Evolutionary conservation across 1,284 basidiomycete genomes (phyloP).

Genomic region (Cutaneotrichosporon daszewskae): DNA sequence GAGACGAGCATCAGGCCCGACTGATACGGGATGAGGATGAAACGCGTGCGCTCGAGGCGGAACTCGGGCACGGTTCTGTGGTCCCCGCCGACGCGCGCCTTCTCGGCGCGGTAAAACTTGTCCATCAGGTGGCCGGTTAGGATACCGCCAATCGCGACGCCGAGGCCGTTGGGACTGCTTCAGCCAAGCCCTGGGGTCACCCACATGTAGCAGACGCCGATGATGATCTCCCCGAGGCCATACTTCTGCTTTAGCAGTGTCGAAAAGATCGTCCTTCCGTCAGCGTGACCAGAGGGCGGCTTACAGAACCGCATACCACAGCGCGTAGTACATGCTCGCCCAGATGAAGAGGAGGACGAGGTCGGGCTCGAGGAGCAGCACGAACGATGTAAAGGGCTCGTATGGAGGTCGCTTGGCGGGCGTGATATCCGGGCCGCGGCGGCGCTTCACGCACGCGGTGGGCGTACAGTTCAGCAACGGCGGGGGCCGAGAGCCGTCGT

Average conservation of each 20-base stretch:
- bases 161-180: constrained; percentile 32
- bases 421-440: constrained; percentile 5
- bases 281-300: constrained; percentile 5
- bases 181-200: constrained; percentile 3
- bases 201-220: constrained; percentile 38
- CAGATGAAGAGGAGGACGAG: constrained; percentile 30
- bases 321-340: constrained; percentile 31
- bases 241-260: constrained; percentile 32
- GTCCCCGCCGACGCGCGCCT: constrained; percentile 28
- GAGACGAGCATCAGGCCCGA: constrained; percentile 21
- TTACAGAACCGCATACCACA: constrained; percentile 35
- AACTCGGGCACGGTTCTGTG: constrained; percentile 27
- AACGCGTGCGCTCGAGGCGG: constrained; percentile 28
- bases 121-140: constrained; percentile 33
- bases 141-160: constrained; percentile 27
- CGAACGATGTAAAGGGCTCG: constrained; percentile 28
- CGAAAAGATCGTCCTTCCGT: constrained; percentile 36
- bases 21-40: constrained; percentile 25
- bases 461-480: constrained; percentile 32
- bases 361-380: constrained; percentile 32
- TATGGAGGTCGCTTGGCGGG: constrained; percentile 15
- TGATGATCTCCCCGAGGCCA: constrained; percentile 27
- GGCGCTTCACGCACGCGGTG: constrained; percentile 13
- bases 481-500: constrained; percentile 30
- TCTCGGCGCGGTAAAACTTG: constrained; percentile 26